phyloP scores from a whole-genome alignment of 2,329 filamentous ascomycete species.

The Colletotrichum destructivum region DNA sequence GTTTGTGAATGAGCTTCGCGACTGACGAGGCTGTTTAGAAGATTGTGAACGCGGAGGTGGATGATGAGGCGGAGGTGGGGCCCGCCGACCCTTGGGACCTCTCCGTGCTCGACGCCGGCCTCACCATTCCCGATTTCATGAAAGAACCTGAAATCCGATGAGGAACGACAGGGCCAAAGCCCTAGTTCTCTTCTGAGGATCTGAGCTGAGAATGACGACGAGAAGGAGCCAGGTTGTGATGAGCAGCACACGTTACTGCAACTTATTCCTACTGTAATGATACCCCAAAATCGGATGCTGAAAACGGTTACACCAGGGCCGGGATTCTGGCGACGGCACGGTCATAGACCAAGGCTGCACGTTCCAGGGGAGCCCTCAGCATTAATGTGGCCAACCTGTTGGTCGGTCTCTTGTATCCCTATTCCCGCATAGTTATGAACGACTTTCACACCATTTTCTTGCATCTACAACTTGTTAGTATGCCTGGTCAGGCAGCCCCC shows the following conservation, averaged over 20 bases:
- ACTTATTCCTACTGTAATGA: conserved; percentile 40
- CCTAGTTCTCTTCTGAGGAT: no score
- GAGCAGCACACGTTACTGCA: neutral
- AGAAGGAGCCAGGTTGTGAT: neutral
- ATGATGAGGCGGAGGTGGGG: conserved; percentile 22
- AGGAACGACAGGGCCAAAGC: conserved; percentile 13
- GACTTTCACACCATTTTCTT: neutral
- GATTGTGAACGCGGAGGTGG: conserved; percentile 15
- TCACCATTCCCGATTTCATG: conserved; percentile 60
- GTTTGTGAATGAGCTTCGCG: neutral
- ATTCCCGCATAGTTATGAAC: conserved; percentile 4
- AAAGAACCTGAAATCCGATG: conserved; percentile 59
- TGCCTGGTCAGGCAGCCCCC: neutral
- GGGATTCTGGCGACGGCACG: neutral
- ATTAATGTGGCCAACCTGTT: neutral
- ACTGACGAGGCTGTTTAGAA: conserved; percentile 38
- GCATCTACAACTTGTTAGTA: neutral
- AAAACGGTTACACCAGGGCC: conserved; percentile 2
- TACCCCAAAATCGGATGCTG: conserved; percentile 29
- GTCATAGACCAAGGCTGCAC: neutral
- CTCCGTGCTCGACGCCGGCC: conserved; percentile 50
- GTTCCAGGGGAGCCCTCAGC: neutral
- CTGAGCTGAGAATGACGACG: neutral
- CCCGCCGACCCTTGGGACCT: conserved; percentile 47
- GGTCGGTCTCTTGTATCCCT: neutral